Evolutionary conservation across 345 rosid species (phyloP).

Genomic region (Kernera saxatilis): DNA sequence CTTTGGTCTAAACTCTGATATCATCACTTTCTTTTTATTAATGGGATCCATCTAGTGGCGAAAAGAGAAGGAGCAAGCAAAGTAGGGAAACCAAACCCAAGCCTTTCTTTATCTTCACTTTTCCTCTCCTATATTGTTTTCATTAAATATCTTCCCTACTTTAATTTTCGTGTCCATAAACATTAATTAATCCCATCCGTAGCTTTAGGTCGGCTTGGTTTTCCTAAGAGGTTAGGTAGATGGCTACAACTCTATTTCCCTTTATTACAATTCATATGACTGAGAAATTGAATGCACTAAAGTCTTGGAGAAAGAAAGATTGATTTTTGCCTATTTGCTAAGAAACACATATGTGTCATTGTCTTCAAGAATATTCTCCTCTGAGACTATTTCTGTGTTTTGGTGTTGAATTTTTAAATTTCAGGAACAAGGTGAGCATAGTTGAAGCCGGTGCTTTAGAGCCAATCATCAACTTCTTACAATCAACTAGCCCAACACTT

Average conservation of each 20-base stretch:
- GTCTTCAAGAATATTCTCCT: slow-evolving; percentile 12
- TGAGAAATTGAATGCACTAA: background rate
- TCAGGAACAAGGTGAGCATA: slow-evolving; percentile 78
- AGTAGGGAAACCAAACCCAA: slow-evolving; percentile 13
- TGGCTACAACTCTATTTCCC: slow-evolving; percentile 18
- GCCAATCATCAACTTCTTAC: slow-evolving; percentile 61
- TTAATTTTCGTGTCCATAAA: background rate
- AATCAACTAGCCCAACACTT: slow-evolving; percentile 42
- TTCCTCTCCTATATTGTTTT: slow-evolving; percentile 1
- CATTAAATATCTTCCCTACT: background rate
- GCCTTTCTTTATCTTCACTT: slow-evolving; percentile 21
- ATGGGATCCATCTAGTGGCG: slow-evolving; percentile 18
- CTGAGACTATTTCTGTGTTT: slow-evolving; percentile 5
- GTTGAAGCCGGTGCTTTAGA: slow-evolving; percentile 83
- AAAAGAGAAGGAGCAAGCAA: slow-evolving; percentile 8
- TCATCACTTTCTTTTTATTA: slow-evolving; percentile 14
- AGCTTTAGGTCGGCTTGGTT: slow-evolving; percentile 17
- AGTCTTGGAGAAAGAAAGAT: slow-evolving; percentile 12
- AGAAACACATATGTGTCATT: slow-evolving; percentile 1
- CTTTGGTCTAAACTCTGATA: slow-evolving; percentile 19
- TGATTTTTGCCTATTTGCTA: background rate
- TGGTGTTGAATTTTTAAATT: slow-evolving; percentile 8
- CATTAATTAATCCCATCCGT: slow-evolving; percentile 1
- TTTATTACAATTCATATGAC: slow-evolving; percentile 12
- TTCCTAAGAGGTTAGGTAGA: slow-evolving; percentile 19